Percentiles rank a stretch among this genome's conserved stretches.
Evolutionary conservation across 192 early-diverging fungal genomes (phyloP).

Genomic region (Thoreauomyces humboldtii): DNA sequence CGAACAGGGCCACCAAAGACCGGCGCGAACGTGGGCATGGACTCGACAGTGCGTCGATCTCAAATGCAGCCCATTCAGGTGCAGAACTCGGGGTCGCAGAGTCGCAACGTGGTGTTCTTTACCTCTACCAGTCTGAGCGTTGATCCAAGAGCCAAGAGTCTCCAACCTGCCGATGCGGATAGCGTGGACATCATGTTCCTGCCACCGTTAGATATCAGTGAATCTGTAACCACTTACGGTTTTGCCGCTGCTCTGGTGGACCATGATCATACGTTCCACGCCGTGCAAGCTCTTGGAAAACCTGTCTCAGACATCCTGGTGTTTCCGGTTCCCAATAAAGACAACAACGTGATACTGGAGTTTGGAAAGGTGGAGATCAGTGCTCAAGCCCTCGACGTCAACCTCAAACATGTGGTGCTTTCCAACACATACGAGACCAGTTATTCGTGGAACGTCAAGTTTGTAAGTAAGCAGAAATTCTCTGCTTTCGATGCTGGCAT

Average conservation of each 20-base stretch:
- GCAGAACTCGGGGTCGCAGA: constrained; percentile 29
- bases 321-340: constrained; percentile 36
- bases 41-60: constrained; percentile 33
- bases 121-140: constrained; percentile 47
- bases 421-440: constrained; percentile 43
- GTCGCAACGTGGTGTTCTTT: constrained; percentile 39
- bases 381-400: constrained; percentile 32
- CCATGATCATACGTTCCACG: constrained; percentile 42
- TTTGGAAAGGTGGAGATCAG: constrained; percentile 53
- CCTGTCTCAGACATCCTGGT: constrained; percentile 41
- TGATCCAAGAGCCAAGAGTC: constrained; percentile 40
- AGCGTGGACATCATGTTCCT: constrained; percentile 49
- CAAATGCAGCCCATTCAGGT: constrained; percentile 33
- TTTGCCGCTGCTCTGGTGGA: constrained; percentile 48
- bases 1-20: no score
- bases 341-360: constrained; percentile 48
- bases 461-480: constrained; percentile 44
- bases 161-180: constrained; percentile 39
- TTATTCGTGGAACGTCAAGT: constrained; percentile 54
- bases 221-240: constrained; percentile 41
- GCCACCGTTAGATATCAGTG: constrained; percentile 42
- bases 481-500: constrained; percentile 48
- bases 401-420: constrained; percentile 44
- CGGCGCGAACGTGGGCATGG: no score
- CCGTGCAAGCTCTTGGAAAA: constrained; percentile 47